Base-by-base conservation (phyloP, 306 rosid species). In the Sechiopsis laciniata region DNA sequence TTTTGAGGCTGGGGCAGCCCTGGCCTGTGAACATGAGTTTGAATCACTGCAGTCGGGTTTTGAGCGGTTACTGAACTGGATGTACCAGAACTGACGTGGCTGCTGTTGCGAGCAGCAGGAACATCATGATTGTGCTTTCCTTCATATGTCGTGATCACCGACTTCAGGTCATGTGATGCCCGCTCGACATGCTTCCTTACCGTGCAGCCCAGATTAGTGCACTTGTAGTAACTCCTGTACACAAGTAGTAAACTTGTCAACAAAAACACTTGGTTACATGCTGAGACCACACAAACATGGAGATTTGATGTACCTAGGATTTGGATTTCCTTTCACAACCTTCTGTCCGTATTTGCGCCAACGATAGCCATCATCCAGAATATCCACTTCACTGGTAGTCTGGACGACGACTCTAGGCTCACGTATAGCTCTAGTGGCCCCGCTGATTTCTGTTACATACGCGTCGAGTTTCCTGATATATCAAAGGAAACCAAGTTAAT, bases 371-470 rank as follows among this genome's bases (percentile, higher is more conserved):
- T 94, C 99, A 15, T 94, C 97, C 5, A 94, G 92, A 80, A 94
- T 91, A 81, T 94, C 99, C 26, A 94, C 97, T 83, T 90, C 99
- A 16, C 97, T 94, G 74, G 99, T 94, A 35, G 99, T 94, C 82
- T 94, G 99, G 71, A 94, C 99, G 29, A 94, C 99, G 66, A 94
- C 99, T 85, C 99, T 86, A 55, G 99, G 99, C 83, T 94, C 99
- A 2, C 96, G 92, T 50, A 94, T 89, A 57, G 97, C 97, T 86
- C 99, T 89, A 50, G 97, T 84, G 76, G 99, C 97, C 76, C 99
- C 99, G 75, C 97, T 89, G 96, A 89, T 79, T 75, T 94, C 97
- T 8, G 91, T 76, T 74, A 90, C 91, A 85, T 81, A 89, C 29
- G 90, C 87, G 80, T 94, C 99, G 29, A 90, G 83, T 83, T 89